A percentile compares a stretch with the other conserved stretches of the same genome.
Conservation (phyloP, 495 filamentous ascomycete species). For the Talaromyces trachyspermus region DNA sequence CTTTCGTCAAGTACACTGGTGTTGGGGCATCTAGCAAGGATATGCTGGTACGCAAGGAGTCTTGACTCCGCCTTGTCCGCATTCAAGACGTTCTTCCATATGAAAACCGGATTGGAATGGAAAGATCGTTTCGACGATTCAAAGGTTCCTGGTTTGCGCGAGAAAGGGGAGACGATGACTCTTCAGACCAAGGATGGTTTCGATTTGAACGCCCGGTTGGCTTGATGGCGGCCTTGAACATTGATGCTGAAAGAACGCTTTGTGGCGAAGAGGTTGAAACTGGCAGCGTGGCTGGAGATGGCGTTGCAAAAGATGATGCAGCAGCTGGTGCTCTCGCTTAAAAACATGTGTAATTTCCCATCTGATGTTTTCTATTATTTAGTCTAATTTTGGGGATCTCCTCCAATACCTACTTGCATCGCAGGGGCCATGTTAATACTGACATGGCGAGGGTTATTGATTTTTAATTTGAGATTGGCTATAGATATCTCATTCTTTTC, state of each 20-base stretch:
- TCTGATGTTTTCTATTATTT: too few species aligned
- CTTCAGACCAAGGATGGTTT: conserved; percentile 29
- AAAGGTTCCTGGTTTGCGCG: conserved; percentile 12
- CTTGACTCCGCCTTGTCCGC: conserved; percentile 28
- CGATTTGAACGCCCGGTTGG: conserved; percentile 13
- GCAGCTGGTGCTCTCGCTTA: too few species aligned
- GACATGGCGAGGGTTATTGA: too few species aligned
- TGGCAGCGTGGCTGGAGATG: not conserved
- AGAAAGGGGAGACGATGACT: conserved; percentile 18
- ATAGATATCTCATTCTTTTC: too few species aligned
- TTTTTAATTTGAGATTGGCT: too few species aligned
- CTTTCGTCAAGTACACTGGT: conserved; percentile 28
- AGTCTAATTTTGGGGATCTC: too few species aligned
- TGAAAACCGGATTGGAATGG: conserved; percentile 51
- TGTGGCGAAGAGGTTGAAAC: not conserved
- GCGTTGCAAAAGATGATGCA: not conserved
- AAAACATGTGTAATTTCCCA: too few species aligned
- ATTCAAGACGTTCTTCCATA: conserved; percentile 51
- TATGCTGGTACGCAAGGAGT: conserved; percentile 23
- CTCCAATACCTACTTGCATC: too few species aligned
- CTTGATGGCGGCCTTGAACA: conserved; percentile 16
- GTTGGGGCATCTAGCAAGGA: conserved; percentile 18
- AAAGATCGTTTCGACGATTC: conserved; percentile 29
- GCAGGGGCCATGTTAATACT: too few species aligned
- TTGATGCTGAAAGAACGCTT: not conserved